These are phyloP conservation scores for Trichophyton verrucosum DNA, from an alignment of 2,329 filamentous ascomycete genomes.

Conservation along the genomic window DNA sequence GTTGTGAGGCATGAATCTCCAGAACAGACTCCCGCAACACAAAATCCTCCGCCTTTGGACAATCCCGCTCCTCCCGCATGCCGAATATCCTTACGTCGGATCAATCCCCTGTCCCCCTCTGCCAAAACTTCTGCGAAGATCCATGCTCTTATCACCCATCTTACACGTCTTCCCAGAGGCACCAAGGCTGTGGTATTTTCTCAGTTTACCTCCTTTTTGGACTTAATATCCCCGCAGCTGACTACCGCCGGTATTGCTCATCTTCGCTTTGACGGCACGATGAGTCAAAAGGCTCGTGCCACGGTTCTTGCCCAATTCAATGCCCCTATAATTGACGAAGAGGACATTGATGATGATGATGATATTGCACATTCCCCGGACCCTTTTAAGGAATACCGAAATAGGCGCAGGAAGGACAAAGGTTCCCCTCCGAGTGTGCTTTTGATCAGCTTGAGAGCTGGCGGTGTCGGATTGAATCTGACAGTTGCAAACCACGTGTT, in stretches of 20 bases:
- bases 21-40: constrained; percentile 25
- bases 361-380: background rate
- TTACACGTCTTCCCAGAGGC: constrained; percentile 56
- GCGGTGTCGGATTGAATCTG: constrained; percentile 86
- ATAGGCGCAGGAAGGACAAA: constrained; percentile 1
- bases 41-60: background rate
- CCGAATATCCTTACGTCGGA: constrained; percentile 48
- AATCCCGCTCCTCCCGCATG: constrained; percentile 26
- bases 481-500: constrained; percentile 81
- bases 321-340: constrained; percentile 29
- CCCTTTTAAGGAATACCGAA: background rate
- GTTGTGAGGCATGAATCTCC: constrained; percentile 57
- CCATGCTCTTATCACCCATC: constrained; percentile 60
- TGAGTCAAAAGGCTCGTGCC: constrained; percentile 73
- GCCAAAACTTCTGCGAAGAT: constrained; percentile 66
- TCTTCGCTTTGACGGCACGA: constrained; percentile 82
- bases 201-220: constrained; percentile 93
- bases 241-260: constrained; percentile 57
- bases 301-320: constrained; percentile 64
- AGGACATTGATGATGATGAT: constrained; percentile 24
- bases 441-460: constrained; percentile 72
- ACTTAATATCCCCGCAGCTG: constrained; percentile 76
- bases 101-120: constrained; percentile 50
- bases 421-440: constrained; percentile 43
- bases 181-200: constrained; percentile 91